Base-by-base conservation (phyloP, 2,329 filamentous ascomycete species). In the Colletotrichum costaricense region DNA sequence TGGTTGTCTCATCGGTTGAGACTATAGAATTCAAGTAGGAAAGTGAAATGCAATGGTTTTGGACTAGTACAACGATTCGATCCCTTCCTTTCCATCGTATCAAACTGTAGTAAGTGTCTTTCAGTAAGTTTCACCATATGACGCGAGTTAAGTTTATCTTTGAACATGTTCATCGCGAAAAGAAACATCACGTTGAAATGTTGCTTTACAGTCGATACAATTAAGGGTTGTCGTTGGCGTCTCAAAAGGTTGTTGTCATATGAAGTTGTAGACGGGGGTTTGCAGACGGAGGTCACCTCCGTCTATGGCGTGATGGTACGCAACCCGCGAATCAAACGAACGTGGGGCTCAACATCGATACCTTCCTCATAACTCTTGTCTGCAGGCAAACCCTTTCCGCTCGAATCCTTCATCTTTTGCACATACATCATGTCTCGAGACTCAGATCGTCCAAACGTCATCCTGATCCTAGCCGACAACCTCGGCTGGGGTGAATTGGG, bases 401-500 rank as follows among this genome's bases (percentile, higher is more conserved):
- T 49, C 19, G 8, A 22, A 49, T 49, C 8, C 2, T 22, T 49
- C 42, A n/a, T 22, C 6, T 22, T 22, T n/a, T 22, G 16, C 42
- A 49, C 19, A 42, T 26, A 2, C 3, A 62, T 1, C 8, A 78
- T 78, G 77, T 78, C 77, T 6, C 72, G 46, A 11, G 76, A 79
- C 35, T 71, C 74, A 2, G 58, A 56, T 46, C 75, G 75, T 30
- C 80, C 80, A 7, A 82, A 82, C 16, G 71, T 82, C 42, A 76
- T 80, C 2, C 78, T 82, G n/a, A 77, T 78, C 68, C 73, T 82
- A 0, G 81, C 81, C n/a, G 81, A 83, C 52, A 82, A 82, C 64
- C 79, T 82, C 12, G 81, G 81, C 67, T 82, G 80, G 81, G 81
- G 81, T 16, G 81, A 82, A 59, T 75, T 83, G 4, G 80, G 79